Conservation (phyloP, 169 alveolate species). For the Plasmodium vinckei region DNA sequence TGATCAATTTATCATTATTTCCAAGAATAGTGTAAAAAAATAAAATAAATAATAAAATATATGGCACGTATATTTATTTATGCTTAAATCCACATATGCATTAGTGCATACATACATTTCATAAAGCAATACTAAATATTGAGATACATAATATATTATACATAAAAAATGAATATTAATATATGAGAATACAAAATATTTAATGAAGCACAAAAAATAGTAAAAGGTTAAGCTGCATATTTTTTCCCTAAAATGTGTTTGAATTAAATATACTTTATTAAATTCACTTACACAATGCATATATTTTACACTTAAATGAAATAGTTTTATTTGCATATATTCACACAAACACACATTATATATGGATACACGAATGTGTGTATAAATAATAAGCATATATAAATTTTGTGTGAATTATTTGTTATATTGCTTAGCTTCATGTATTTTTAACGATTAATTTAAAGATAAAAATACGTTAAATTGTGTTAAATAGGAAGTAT, state of each 20-base stretch:
- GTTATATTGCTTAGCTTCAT: neutral
- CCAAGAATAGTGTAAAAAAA: neutral
- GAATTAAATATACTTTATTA: conserved; percentile 1
- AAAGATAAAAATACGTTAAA: neutral
- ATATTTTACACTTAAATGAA: neutral
- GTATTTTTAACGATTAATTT: neutral
- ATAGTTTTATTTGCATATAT: conserved; percentile 1
- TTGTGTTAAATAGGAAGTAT: neutral
- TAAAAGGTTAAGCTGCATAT: neutral
- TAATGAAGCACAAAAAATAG: neutral
- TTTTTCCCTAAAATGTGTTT: neutral
- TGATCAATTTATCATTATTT: too few relatives aligned
- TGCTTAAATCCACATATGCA: conserved; percentile 10
- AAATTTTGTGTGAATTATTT: neutral
- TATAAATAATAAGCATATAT: conserved; percentile 1
- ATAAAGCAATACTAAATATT: too few relatives aligned
- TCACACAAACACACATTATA: neutral
- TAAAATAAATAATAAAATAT: neutral
- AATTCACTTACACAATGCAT: neutral
- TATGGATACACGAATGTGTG: neutral
- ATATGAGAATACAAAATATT: neutral
- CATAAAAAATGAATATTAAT: neutral
- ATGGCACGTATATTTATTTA: neutral
- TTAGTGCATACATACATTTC: neutral
- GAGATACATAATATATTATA: too few relatives aligned